Percentiles rank a stretch among this genome's conserved stretches.
These are phyloP conservation scores for Silene coronaria DNA, from an alignment of 179 eudicot genomes.

Conservation along the genomic window DNA sequence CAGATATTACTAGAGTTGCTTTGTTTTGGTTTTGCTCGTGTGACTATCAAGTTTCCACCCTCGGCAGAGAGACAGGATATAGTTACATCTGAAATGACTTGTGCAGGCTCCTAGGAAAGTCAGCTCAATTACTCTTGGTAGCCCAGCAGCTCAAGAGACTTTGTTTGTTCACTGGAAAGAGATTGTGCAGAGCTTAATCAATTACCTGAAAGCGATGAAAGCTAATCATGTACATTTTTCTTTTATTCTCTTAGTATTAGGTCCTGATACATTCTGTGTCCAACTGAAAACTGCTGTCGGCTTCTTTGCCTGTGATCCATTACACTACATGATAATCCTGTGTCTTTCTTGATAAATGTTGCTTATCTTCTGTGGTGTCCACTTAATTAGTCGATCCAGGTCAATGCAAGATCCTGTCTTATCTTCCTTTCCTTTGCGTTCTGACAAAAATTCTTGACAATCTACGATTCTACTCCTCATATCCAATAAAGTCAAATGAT, in stretches of 20 bases:
- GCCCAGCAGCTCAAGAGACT: slow-evolving; percentile 58
- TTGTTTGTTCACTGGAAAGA: slow-evolving; percentile 87
- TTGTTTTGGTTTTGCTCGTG: too few species aligned
- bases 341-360: not conserved
- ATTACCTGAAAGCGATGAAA: slow-evolving; percentile 60
- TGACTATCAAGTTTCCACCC: not conserved
- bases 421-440: not conserved
- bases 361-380: slow-evolving; percentile 1
- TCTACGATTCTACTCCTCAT: too few species aligned
- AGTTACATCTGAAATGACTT: slow-evolving; percentile 9
- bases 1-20: not conserved
- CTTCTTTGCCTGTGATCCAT: not conserved
- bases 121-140: slow-evolving; percentile 45
- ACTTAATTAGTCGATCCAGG: not conserved
- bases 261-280: slow-evolving; percentile 5
- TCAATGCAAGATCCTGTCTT: not conserved
- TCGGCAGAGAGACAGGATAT: not conserved
- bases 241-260: slow-evolving; percentile 8
- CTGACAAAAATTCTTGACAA: too few species aligned
- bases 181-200: slow-evolving; percentile 64
- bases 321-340: not conserved
- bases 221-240: slow-evolving; percentile 53
- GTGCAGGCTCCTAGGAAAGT: slow-evolving; percentile 82
- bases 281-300: not conserved
- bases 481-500: not conserved